Evolutionary conservation across 352 stramenopile species (phyloP).

Genomic region (Phytophthora uliginosa): DNA sequence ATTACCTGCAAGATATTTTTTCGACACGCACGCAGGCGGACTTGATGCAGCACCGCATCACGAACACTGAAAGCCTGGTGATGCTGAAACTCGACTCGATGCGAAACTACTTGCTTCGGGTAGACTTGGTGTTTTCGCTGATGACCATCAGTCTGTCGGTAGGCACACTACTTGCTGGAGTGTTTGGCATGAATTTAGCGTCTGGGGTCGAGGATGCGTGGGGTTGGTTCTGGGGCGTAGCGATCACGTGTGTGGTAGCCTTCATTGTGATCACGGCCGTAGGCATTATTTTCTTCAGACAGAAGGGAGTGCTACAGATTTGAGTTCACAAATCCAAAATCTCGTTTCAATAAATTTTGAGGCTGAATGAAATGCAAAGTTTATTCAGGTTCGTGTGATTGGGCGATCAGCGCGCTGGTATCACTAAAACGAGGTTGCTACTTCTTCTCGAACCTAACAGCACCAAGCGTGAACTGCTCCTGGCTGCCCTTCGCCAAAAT

Average conservation of each 20-base stretch:
- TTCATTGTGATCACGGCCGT: slow-evolving; percentile 56
- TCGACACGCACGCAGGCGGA: slow-evolving; percentile 76
- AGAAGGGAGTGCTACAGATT: slow-evolving; percentile 64
- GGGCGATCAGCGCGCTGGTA: neutral
- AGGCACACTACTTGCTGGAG: slow-evolving; percentile 68
- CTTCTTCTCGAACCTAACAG: slow-evolving; percentile 83
- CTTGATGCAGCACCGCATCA: slow-evolving; percentile 78
- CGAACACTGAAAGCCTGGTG: slow-evolving; percentile 83
- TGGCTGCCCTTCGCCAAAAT: slow-evolving; percentile 82
- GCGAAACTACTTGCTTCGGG: slow-evolving; percentile 81
- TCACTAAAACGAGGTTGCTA: slow-evolving; percentile 30
- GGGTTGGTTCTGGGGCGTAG: slow-evolving; percentile 75
- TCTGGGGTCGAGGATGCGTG: slow-evolving; percentile 51
- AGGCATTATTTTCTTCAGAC: slow-evolving; percentile 69
- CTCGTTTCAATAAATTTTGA: slow-evolving; percentile 24
- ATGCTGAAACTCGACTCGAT: slow-evolving; percentile 85
- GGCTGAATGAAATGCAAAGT: slow-evolving; percentile 9
- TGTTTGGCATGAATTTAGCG: slow-evolving; percentile 84
- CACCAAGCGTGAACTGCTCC: slow-evolving; percentile 86
- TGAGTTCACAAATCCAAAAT: slow-evolving; percentile 21
- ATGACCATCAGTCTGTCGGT: slow-evolving; percentile 69
- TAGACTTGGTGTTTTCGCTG: slow-evolving; percentile 83
- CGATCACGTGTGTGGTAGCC: slow-evolving; percentile 46
- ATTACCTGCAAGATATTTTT: slow-evolving; percentile 86
- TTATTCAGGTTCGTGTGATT: neutral